Conservation (phyloP, 176 grass and related monocot species). For the Hyparrhenia diplandra region DNA sequence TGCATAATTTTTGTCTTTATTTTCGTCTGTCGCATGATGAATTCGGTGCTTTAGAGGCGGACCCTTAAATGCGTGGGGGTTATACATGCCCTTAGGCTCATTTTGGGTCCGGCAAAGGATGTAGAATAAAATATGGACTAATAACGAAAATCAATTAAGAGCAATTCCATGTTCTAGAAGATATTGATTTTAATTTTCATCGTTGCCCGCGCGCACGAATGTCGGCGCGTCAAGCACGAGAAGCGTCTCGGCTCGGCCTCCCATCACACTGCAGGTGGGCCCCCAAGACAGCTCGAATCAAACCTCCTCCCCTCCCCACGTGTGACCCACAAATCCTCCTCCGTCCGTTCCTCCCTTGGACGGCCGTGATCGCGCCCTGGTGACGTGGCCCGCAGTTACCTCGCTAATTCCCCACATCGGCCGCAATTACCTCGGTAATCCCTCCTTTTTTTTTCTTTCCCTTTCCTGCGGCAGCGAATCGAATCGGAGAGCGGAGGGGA, state of each 20-base stretch:
- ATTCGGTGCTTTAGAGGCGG: too few species aligned
- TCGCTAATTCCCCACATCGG: slow-evolving; percentile 1
- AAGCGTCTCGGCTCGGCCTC: background rate
- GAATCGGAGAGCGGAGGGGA: background rate
- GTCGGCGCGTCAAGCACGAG: background rate
- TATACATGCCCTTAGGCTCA: too few species aligned
- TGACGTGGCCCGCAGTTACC: slow-evolving; percentile 31
- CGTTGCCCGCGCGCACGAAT: background rate
- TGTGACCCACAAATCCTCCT: background rate
- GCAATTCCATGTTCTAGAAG: too few species aligned
- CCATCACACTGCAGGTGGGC: background rate
- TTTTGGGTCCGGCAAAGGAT: too few species aligned
- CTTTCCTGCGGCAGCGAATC: slow-evolving; percentile 8
- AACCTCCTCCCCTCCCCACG: background rate
- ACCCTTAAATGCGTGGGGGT: too few species aligned
- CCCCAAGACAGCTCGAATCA: background rate
- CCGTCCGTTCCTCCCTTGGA: background rate
- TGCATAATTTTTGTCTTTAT: too few species aligned
- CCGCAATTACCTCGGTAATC: too few species aligned
- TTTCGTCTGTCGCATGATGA: too few species aligned
- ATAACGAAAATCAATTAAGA: too few species aligned
- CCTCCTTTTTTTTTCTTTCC: background rate
- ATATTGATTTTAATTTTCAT: too few species aligned
- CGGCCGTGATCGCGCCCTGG: background rate
- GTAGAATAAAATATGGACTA: too few species aligned